These are phyloP conservation scores for Hyaloscypha variabilis DNA, from an alignment of 495 filamentous ascomycete genomes.

Conservation along the genomic window DNA sequence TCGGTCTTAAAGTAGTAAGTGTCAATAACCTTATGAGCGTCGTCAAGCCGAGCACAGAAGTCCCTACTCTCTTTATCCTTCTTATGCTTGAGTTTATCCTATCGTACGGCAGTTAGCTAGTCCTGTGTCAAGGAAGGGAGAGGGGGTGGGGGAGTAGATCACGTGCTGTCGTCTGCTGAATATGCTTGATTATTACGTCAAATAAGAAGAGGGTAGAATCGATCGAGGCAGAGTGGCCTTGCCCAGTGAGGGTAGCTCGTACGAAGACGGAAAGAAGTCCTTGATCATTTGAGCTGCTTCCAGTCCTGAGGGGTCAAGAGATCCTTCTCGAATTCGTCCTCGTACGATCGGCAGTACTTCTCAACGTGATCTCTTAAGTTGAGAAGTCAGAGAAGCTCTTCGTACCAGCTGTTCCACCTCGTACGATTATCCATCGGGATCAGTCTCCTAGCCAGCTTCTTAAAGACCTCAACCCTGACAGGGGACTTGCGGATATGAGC, in stretches of 20 bases:
- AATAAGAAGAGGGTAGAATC: background rate
- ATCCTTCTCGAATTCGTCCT: no score
- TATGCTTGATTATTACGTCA: background rate
- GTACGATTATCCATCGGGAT: no score
- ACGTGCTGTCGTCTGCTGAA: background rate
- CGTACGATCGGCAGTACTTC: no score
- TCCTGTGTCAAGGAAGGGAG: no score
- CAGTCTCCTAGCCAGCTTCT: no score
- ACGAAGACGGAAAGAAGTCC: background rate
- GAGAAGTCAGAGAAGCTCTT: no score
- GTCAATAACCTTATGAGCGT: background rate
- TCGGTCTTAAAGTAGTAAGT: background rate
- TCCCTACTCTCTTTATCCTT: constrained; percentile 1
- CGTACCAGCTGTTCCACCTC: constrained; percentile 10
- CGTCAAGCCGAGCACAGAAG: background rate
- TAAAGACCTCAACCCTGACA: no score
- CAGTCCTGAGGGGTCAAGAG: background rate
- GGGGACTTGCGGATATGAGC: no score
- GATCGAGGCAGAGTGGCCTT: constrained; percentile 8
- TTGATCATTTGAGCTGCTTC: background rate
- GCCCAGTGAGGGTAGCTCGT: background rate
- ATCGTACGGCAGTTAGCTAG: no score
- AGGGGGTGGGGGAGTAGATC: background rate
- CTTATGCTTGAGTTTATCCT: no score
- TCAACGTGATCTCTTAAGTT: no score